Conservation (phyloP, 2,329 filamentous ascomycete genomes). For the Niveomyces coronatus region DNA sequence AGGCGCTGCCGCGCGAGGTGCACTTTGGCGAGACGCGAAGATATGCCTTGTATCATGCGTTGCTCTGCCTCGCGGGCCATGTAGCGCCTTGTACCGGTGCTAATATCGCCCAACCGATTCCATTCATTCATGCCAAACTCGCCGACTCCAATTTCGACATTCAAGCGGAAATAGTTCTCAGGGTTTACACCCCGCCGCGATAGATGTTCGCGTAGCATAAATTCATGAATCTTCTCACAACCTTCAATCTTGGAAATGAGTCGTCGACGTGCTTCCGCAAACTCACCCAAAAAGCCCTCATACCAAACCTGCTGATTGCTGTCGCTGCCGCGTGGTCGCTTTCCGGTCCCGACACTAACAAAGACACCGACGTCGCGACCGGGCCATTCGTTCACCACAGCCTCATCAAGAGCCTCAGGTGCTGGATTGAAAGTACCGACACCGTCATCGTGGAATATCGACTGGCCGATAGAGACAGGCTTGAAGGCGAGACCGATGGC, state of each 20-base stretch:
- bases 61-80: slow-evolving; percentile 65
- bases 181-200: slow-evolving; percentile 67
- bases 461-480: slow-evolving; percentile 86
- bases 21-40: slow-evolving; percentile 75
- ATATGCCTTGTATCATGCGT: slow-evolving; percentile 63
- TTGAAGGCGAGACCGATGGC: slow-evolving; percentile 93
- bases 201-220: slow-evolving; percentile 73
- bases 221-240: slow-evolving; percentile 81
- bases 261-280: slow-evolving; percentile 76
- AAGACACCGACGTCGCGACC: slow-evolving; percentile 88
- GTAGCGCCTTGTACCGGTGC: slow-evolving; percentile 80
- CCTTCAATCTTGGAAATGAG: slow-evolving; percentile 90
- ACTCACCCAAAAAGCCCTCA: slow-evolving; percentile 85
- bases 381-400: slow-evolving; percentile 87
- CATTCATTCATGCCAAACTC: slow-evolving; percentile 99
- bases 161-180: slow-evolving; percentile 92
- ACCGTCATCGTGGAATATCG: slow-evolving; percentile 88
- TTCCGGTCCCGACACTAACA: slow-evolving; percentile 88
- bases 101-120: slow-evolving; percentile 89
- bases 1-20: slow-evolving; percentile 63
- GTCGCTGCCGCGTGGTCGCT: slow-evolving; percentile 55
- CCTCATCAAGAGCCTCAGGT: slow-evolving; percentile 78
- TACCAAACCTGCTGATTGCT: slow-evolving; percentile 77
- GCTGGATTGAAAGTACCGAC: slow-evolving; percentile 85
- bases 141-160: slow-evolving; percentile 90